phyloP scores from a whole-genome alignment of 805 yeast genomes.

The Suhomyces tanzawaensis region DNA sequence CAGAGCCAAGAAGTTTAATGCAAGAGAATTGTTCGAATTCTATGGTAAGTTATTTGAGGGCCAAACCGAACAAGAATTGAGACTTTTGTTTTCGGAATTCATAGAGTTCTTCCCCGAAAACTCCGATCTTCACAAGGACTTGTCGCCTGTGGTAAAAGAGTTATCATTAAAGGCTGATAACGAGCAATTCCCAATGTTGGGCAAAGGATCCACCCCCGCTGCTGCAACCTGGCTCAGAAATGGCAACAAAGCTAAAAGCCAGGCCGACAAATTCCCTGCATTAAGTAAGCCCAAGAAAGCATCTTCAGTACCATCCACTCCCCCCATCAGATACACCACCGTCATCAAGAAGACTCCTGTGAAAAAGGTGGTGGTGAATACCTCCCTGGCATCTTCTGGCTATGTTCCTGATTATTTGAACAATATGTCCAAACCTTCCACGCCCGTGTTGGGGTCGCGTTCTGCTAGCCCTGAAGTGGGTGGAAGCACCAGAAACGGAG shows the following conservation, averaged over 20 bases:
- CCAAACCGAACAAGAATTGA: constrained; percentile 46
- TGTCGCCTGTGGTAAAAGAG: constrained; percentile 25
- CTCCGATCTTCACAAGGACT: constrained; percentile 43
- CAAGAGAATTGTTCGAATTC: constrained; percentile 43
- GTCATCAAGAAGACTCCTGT: constrained; percentile 21
- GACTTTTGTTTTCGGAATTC: constrained; percentile 58
- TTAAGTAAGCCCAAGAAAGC: constrained; percentile 28
- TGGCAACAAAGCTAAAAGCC: constrained; percentile 10
- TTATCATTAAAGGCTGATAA: constrained; percentile 19
- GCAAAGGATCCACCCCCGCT: constrained; percentile 14
- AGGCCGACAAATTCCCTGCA: constrained; percentile 33
- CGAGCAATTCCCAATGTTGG: constrained; percentile 52
- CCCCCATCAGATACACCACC: constrained; percentile 36
- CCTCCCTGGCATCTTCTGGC: constrained; percentile 17
- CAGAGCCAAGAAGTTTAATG: constrained; percentile 45
- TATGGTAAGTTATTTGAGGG: constrained; percentile 49
- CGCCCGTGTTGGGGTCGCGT: constrained; percentile 22
- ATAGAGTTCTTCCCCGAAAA: constrained; percentile 51
- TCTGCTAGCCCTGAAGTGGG: constrained; percentile 1
- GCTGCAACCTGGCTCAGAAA: constrained; percentile 14
- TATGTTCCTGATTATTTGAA: constrained; percentile 35
- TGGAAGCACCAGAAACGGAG: not conserved
- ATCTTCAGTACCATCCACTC: constrained; percentile 13
- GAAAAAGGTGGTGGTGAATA: constrained; percentile 14
- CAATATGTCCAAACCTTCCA: constrained; percentile 16